Evolutionary conservation across 208 protist species (phyloP).

Genomic region (Crithidia brevicula): DNA sequence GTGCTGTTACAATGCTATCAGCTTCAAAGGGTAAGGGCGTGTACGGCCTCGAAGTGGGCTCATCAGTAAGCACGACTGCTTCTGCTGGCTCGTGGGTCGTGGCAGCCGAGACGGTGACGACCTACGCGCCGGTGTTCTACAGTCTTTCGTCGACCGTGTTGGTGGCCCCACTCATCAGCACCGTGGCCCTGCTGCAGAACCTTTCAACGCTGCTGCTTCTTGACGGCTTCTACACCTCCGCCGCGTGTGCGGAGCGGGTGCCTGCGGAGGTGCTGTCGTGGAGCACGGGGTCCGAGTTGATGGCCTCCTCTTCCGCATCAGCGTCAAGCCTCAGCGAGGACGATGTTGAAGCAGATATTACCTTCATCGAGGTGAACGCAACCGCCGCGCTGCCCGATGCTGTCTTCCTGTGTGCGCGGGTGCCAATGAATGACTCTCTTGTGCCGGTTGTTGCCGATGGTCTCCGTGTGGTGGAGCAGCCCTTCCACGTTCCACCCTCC

Average conservation of each 20-base stretch:
- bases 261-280: background rate
- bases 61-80: background rate
- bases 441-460: constrained; percentile 6
- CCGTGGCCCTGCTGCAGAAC: constrained; percentile 18
- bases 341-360: background rate
- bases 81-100: constrained; percentile 10
- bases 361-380: background rate
- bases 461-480: constrained; percentile 11
- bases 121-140: constrained; percentile 28
- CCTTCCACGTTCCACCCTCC: constrained; percentile 13
- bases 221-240: constrained; percentile 27
- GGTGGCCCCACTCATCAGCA: constrained; percentile 22
- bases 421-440: constrained; percentile 15
- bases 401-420: constrained; percentile 28
- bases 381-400: background rate
- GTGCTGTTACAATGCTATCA: too few relatives aligned
- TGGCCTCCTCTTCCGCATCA: background rate
- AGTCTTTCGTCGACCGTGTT: constrained; percentile 19
- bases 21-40: too few relatives aligned
- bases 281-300: background rate
- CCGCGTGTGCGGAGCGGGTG: background rate
- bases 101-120: constrained; percentile 3
- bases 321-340: background rate
- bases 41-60: too few relatives aligned
- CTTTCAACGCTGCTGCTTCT: constrained; percentile 16